Conservation (phyloP, 768 basidiomycete species). For the Mycena crocata region DNA sequence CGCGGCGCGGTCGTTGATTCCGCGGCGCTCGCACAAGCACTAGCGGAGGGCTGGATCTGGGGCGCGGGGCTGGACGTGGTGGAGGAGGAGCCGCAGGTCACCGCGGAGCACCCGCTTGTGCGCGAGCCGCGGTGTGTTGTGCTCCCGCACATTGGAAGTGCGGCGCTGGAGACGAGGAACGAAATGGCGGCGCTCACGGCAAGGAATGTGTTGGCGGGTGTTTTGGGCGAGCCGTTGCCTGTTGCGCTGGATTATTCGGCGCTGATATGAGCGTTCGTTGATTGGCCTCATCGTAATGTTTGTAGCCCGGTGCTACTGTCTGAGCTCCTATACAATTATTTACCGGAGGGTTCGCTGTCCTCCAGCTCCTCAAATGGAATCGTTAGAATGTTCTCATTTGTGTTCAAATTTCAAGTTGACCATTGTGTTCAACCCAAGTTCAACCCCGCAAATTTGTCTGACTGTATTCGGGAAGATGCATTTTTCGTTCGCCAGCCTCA, state of each 20-base stretch:
- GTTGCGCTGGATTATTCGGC: slow-evolving; percentile 15
- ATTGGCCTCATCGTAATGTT: no score
- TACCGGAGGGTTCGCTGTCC: no score
- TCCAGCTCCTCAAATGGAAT: no score
- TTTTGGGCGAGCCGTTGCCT: slow-evolving; percentile 65
- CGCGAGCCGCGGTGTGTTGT: slow-evolving; percentile 84
- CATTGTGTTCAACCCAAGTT: no score
- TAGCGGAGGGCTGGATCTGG: slow-evolving; percentile 84
- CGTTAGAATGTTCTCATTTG: no score
- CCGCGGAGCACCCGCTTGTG: slow-evolving; percentile 81
- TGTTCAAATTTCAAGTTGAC: no score
- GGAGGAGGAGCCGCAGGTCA: slow-evolving; percentile 88
- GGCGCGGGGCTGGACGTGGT: slow-evolving; percentile 95
- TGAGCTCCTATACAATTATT: no score
- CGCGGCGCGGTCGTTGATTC: slow-evolving; percentile 94
- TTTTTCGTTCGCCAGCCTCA: no score
- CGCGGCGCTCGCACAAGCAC: slow-evolving; percentile 84
- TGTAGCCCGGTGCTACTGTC: no score
- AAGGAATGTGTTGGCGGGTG: slow-evolving; percentile 72
- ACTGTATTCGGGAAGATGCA: no score
- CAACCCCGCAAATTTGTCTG: no score
- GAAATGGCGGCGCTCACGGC: slow-evolving; percentile 85
- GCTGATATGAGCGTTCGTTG: background rate
- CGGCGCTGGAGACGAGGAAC: slow-evolving; percentile 83
- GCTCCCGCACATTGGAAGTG: slow-evolving; percentile 94